Base-by-base conservation (phyloP, 1,284 basidiomycete species). In the Ceratobasidium sp. region DNA sequence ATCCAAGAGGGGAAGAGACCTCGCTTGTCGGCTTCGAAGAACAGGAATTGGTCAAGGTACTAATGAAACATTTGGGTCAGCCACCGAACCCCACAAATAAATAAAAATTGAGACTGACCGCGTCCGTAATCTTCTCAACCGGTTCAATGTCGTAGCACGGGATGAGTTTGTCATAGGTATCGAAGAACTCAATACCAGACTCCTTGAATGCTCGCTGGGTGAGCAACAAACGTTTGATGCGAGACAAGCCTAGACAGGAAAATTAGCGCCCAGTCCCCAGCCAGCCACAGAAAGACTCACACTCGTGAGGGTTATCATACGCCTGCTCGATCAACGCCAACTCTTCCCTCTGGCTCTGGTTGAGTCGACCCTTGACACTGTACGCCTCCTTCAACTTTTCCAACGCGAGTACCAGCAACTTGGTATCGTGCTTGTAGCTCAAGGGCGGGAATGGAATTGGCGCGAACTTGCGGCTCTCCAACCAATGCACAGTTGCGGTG, bases 191-290 rank as follows among this genome's bases (percentile, higher is more conserved):
- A 73, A 98, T 96, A n/a, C 96, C 96, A 40, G 93, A 82, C 78
- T 98, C 96, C 82, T 98, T 98, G 86, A 98, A 98, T 1, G 95
- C 94, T 65, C 96, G 91, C 79, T 98, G 96, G 0, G 95, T 98
- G 58, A 98, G 83, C 20, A 98, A 84, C 12, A 98, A 82, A 75
- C 95, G 91, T 82, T 98, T 98, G 83, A 98, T 97, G 70, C 96
- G 92, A 6, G 95, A 97, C 68, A 98, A 80, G 80, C 90, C 87
- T 88, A 70, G 13, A 13, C 29, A 45, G 7, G n/a, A 31, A 70
- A 55, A 52, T 71, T 52, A 65, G 73, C 34, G 34, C 15, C 58
- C 47, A 12, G n/a, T 38, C 25, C 65, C 49, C 12, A 45, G 1
- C 40, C 31, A 35, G 49, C 17, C 1, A 25, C 12, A 62, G 60